Base-by-base conservation (phyloP, 192 early-diverging fungal genomes). In the Podila minutissima region DNA sequence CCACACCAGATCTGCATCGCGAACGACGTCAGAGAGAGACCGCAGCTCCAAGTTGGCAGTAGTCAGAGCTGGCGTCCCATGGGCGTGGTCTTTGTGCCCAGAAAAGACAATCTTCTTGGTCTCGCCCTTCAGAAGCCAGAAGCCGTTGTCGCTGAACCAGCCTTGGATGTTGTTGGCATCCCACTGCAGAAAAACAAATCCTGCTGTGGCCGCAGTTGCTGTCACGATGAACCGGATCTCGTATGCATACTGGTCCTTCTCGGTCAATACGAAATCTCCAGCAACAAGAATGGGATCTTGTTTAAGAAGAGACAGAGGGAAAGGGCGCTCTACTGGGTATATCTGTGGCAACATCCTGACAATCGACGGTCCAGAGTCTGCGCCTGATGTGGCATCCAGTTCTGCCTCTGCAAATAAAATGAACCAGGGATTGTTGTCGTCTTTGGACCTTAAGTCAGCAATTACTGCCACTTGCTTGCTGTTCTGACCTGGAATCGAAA, bases 151-250 rank as follows among this genome's bases (percentile, higher is more conserved):
- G 13, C 41, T 37, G 53, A 79, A 79, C 20, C 71, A 61, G 9
- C 76, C 76, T 48, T 59, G 65, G 1, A 79, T 32, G 15, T 67
- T 32, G 15, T 51, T 20, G 20, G 15, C 15, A 9, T n/a, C n/a
- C 76, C 76, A 79, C 13, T 63, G 64, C 2, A 79, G 32, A 59
- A 69, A 58, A n/a, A 79, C 66, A 20, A 67, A 51, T 11, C 76
- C 76, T 8, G 66, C 76, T 20, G 72, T 24, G n/a, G 53, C 20
- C 22, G 15, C 33, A 1, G 50, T 22, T 0, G 76, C 61, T 8
- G 20, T 48, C 3, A 79, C 35, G 8, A 50, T 68, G n/a, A 79
- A 41, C 28, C 37, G 29, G 48, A 79, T 29, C 2, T 59, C 19
- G 19, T 49, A 68, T 7, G 28, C 11, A 4, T 32, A 19, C 7